phyloP scores from a whole-genome alignment of 352 stramenopile genomes.

The Phytopythium mirpurense region DNA sequence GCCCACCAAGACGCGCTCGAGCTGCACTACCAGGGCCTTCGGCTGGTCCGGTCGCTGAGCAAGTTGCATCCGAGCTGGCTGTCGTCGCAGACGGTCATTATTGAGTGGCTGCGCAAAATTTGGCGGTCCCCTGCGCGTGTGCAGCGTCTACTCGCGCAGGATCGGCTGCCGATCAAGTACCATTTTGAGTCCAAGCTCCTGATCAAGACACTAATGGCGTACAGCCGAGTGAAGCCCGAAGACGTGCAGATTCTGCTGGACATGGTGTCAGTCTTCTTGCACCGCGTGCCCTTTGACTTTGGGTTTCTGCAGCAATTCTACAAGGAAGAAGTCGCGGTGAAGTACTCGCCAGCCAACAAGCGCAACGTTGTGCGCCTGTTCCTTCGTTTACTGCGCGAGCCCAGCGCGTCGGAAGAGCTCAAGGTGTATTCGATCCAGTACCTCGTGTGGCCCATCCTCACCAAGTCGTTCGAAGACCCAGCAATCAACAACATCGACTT shows the following conservation, averaged over 20 bases:
- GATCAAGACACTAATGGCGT: conserved; percentile 93
- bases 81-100: conserved; percentile 76
- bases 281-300: conserved; percentile 93
- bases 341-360: conserved; percentile 66
- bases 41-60: conserved; percentile 88
- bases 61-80: conserved; percentile 90
- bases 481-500: conserved; percentile 72
- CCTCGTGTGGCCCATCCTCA: conserved; percentile 93
- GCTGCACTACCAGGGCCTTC: conserved; percentile 92
- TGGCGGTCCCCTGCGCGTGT: conserved; percentile 88
- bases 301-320: conserved; percentile 92
- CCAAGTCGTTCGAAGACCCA: conserved; percentile 80
- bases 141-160: conserved; percentile 62
- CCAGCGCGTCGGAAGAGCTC: conserved; percentile 68
- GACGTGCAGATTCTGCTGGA: conserved; percentile 96
- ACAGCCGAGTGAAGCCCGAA: conserved; percentile 88
- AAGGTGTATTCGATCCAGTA: conserved; percentile 93
- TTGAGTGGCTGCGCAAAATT: conserved; percentile 92
- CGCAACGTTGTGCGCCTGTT: conserved; percentile 88
- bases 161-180: conserved; percentile 87
- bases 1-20: conserved; percentile 88
- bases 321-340: conserved; percentile 70
- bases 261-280: conserved; percentile 92
- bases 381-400: conserved; percentile 77
- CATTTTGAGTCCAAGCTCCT: conserved; percentile 94